Evolutionary conservation across 208 protist genomes (phyloP), one percentile per base, ranked within the genome.

Genomic region (Angomonas ambiguus): DNA sequence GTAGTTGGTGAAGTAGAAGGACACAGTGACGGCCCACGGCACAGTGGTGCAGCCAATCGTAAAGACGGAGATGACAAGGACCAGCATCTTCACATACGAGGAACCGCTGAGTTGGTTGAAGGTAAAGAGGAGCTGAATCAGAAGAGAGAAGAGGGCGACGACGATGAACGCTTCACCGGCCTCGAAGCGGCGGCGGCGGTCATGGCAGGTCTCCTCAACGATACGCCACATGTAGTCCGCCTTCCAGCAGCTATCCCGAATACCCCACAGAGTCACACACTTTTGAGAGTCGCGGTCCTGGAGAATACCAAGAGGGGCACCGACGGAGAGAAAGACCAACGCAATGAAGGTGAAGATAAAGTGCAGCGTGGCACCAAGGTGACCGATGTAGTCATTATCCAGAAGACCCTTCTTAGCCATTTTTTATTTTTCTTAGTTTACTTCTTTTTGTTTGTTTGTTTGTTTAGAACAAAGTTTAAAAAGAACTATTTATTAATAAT

Each of bases 261-360:
- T 28, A 51, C 82, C 82, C 86, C 82, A 88, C 28, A 87, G 73
- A 5, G 86, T 87, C 67, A 76, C 79, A 76, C 80, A 88, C 2
- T 64, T 56, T 0, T 35, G 18, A 6, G 34, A 5, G 18, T 41
- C 2, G 48, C 72, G 77, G 31, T 71, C 13, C 69, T 71, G 60
- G 49, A 92, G 69, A 67, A 78, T 51, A 18, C 65, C 74, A 20
- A 87, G 67, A 16, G 82, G 85, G 20, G 73, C 77, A 38, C 80
- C 86, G 62, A 62, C 58, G n/a, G 72, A 62, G 11, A 67, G n/a
- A 24, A 92, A 76, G 31, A 75, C 55, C 18, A 80, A 18, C 28
- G 74, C 62, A 0, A 87, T 10, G 51, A 88, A 83, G 65, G 69
- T 80, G 22, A 65, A 68, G 20, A 85, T 34, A 28, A 83, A 53